A percentile compares a stretch with the other conserved stretches of the same genome.
phyloP scores from a whole-genome alignment of 1,284 basidiomycete species.

The Ceratobasidium sp. region DNA sequence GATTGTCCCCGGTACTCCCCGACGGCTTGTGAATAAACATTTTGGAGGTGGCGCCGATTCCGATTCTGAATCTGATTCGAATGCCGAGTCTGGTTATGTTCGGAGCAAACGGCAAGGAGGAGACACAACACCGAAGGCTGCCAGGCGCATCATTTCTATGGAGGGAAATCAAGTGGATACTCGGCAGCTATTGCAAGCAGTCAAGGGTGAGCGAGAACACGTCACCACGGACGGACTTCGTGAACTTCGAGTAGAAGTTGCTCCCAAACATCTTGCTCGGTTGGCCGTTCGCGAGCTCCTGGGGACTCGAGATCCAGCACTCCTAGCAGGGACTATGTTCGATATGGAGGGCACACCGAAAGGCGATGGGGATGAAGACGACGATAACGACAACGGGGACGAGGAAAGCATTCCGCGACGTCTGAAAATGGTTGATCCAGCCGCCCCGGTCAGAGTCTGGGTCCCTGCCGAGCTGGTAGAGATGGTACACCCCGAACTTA shows the following conservation, averaged over 20 bases:
- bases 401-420: constrained; percentile 39
- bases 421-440: constrained; percentile 45
- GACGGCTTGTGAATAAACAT: constrained; percentile 54
- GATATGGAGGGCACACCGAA: constrained; percentile 44
- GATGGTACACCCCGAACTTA: constrained; percentile 67
- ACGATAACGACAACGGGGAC: constrained; percentile 47
- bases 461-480: constrained; percentile 77
- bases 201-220: constrained; percentile 56
- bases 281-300: constrained; percentile 69
- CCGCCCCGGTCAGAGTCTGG: constrained; percentile 64
- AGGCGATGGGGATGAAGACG: constrained; percentile 53
- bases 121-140: constrained; percentile 57
- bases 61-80: constrained; percentile 18
- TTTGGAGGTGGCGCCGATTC: constrained; percentile 33
- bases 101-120: background rate
- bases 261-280: constrained; percentile 67
- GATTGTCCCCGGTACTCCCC: constrained; percentile 27
- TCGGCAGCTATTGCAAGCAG: constrained; percentile 39
- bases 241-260: constrained; percentile 77
- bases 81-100: background rate
- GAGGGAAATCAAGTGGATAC: constrained; percentile 48
- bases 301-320: constrained; percentile 60
- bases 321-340: constrained; percentile 46
- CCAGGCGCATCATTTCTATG: constrained; percentile 63
- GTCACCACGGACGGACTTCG: constrained; percentile 69